These are phyloP conservation scores for Boletus subcaerulescens DNA, from an alignment of 768 basidiomycete species.

Conservation along the genomic window DNA sequence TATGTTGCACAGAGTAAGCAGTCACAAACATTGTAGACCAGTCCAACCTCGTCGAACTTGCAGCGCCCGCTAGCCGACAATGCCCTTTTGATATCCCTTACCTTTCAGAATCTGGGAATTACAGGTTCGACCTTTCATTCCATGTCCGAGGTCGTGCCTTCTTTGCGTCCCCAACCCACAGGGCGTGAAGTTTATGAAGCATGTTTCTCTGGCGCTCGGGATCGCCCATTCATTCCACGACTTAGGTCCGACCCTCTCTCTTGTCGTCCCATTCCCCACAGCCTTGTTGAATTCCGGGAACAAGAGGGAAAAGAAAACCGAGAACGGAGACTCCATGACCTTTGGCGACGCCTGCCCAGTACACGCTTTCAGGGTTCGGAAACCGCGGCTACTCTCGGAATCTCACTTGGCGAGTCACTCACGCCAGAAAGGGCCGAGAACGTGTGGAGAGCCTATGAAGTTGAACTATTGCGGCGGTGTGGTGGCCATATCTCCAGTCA, in stretches of 20 bases:
- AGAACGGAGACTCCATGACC: slow-evolving; percentile 53
- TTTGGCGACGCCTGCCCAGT: slow-evolving; percentile 60
- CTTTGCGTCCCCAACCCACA: slow-evolving; percentile 30
- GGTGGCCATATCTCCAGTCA: slow-evolving; percentile 42
- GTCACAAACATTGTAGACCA: slow-evolving; percentile 28
- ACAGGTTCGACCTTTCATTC: slow-evolving; percentile 19
- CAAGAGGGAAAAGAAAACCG: slow-evolving; percentile 62
- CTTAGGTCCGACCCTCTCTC: slow-evolving; percentile 52
- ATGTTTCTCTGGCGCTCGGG: slow-evolving; percentile 48
- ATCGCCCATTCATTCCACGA: slow-evolving; percentile 55
- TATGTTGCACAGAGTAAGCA: slow-evolving; percentile 27
- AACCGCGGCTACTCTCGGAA: slow-evolving; percentile 16
- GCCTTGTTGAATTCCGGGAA: slow-evolving; percentile 60
- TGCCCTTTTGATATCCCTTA: slow-evolving; percentile 26
- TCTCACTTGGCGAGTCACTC: slow-evolving; percentile 27
- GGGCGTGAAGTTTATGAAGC: slow-evolving; percentile 54
- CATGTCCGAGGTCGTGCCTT: slow-evolving; percentile 27
- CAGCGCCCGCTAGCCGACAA: slow-evolving; percentile 19
- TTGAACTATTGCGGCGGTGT: slow-evolving; percentile 64
- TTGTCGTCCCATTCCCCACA: slow-evolving; percentile 41
- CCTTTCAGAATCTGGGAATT: slow-evolving; percentile 10
- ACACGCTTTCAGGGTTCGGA: slow-evolving; percentile 27
- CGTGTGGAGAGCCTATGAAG: slow-evolving; percentile 69
- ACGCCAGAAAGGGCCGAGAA: slow-evolving; percentile 56
- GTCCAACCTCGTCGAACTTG: slow-evolving; percentile 18